Base-by-base conservation (phyloP, 768 basidiomycete species). In the Cantharellus anzutake region DNA sequence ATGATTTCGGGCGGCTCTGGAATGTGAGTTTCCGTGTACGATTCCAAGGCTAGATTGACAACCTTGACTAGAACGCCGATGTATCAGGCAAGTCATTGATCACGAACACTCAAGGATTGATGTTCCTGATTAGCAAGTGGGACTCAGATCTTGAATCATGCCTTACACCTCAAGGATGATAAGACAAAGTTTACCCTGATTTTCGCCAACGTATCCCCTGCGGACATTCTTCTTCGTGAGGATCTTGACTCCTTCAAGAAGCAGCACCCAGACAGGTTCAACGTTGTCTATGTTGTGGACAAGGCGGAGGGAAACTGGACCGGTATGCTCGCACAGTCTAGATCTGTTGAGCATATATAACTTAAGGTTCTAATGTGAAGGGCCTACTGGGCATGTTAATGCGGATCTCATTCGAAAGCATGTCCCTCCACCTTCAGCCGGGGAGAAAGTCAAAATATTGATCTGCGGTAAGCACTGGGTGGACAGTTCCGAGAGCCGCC, bases 1-100 rank as follows among this genome's bases (percentile, higher is more conserved):
- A 75, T 93, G 65, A 88, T 98, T 65, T 89, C 88, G 41, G 96
- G 96, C 58, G 96, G 96, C 59, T 85, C 81, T 64, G 96, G 96
- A 69, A 90, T 98, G 83, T 85, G 66, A 65, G 82, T 72, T 38
- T 50, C 34, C 34, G 56, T 58, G 2, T 4, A 7, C 42, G 1
- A 20, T 41, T 29, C 20, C 20, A 29, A 29, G 20, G 20, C 20
- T 29, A 3, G 16, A 11, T 41, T 42, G 29, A 14, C 59, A 35
- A 41, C 66, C 4, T 62, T 52, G 42, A 41, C 34, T 65, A 89
- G 85, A 63, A 84, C 88, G 4, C 88, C 88, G 2, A 77, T 91
- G 52, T 90, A 86, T 73, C 88, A 90, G 41, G 57, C 42, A 5
- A 16, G 3, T 29, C 41, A 14, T 29, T 37, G 55, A 5, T 56